phyloP scores from a whole-genome alignment of 129 eudicot species.

The Logfia minima region DNA sequence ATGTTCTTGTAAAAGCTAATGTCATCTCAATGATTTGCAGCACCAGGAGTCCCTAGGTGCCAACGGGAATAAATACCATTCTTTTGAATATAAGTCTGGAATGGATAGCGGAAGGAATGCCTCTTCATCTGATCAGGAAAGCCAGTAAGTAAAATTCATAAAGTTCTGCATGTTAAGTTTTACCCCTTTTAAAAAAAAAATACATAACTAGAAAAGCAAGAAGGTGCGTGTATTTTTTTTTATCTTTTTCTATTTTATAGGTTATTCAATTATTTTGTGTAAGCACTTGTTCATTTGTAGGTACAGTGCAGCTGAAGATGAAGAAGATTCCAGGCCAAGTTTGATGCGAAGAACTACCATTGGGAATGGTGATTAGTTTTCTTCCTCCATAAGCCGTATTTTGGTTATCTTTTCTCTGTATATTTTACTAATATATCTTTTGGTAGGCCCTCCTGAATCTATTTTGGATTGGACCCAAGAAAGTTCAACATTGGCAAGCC shows the following conservation, averaged over 20 bases:
- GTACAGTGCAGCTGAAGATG: conserved; percentile 95
- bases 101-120: conserved; percentile 73
- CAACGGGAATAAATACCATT: conserved; percentile 70
- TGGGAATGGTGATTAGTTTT: conserved; percentile 67
- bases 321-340: conserved; percentile 65
- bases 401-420: conserved; percentile 7
- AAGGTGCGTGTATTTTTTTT: neutral
- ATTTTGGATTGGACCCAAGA: conserved; percentile 97
- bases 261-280: neutral
- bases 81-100: conserved; percentile 93
- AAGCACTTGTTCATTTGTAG: conserved; percentile 36
- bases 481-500: conserved; percentile 73
- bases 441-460: conserved; percentile 93
- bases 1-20: conserved; percentile 22
- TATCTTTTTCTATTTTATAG: neutral
- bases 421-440: conserved; percentile 15
- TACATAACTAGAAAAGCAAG: neutral
- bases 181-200: neutral
- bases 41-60: conserved; percentile 91
- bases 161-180: conserved; percentile 13
- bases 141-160: conserved; percentile 74
- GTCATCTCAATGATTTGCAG: conserved; percentile 44
- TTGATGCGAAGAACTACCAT: conserved; percentile 89
- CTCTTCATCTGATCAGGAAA: conserved; percentile 92
- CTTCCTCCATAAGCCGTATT: conserved; percentile 8